Conservation (phyloP, 179 eudicot species). For the Dionaea muscipula region DNA sequence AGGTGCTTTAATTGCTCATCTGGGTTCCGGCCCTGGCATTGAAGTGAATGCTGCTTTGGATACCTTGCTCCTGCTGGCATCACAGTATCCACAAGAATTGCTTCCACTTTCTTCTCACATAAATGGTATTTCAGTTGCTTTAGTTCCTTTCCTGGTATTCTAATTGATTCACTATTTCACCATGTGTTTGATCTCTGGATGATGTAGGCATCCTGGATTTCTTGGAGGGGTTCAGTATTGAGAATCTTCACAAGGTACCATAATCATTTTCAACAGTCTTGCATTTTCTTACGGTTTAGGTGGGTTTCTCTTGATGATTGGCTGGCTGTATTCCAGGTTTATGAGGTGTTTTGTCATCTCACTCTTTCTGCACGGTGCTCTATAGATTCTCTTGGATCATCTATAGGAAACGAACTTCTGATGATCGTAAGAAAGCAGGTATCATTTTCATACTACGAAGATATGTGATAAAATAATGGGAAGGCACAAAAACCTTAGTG, state of each 20-base stretch:
- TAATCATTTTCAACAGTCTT: neutral
- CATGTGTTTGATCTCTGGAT: too few relatives aligned
- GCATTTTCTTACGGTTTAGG: neutral
- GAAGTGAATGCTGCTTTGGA: constrained; percentile 49
- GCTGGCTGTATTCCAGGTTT: constrained; percentile 23
- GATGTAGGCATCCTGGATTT: constrained; percentile 46
- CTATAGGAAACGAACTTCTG: constrained; percentile 39
- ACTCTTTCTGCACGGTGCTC: constrained; percentile 28
- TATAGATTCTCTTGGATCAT: constrained; percentile 24
- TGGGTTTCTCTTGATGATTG: neutral
- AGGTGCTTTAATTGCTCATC: constrained; percentile 42
- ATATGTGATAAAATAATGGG: too few relatives aligned
- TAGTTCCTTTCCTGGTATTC: neutral
- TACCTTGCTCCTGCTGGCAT: constrained; percentile 32
- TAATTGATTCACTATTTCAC: neutral
- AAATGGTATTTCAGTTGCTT: constrained; percentile 23
- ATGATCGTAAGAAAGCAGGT: constrained; percentile 55
- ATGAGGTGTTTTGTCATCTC: constrained; percentile 37
- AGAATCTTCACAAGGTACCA: constrained; percentile 42
- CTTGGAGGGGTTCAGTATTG: constrained; percentile 44
- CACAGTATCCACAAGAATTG: constrained; percentile 29
- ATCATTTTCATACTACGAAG: too few relatives aligned
- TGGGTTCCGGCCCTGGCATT: constrained; percentile 39
- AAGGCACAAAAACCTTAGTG: too few relatives aligned
- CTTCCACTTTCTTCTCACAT: constrained; percentile 39